Evolutionary conservation across 768 basidiomycete genomes (phyloP).

Genomic region (Tricholoma flavovirens): DNA sequence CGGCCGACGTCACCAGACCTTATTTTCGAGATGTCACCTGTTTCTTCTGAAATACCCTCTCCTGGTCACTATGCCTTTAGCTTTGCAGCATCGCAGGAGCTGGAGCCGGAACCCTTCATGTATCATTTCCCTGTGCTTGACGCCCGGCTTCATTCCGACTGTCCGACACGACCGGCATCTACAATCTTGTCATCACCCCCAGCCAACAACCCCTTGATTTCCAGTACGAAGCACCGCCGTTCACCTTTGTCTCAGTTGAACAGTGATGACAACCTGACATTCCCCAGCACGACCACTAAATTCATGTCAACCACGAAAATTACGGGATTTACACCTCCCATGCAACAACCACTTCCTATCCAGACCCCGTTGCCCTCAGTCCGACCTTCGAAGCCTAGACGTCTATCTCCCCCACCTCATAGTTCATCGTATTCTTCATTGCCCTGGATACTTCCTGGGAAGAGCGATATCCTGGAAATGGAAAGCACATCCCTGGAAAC

Average conservation of each 20-base stretch:
- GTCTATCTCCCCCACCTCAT: constrained; percentile 29
- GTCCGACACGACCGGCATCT: constrained; percentile 8
- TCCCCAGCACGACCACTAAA: constrained; percentile 8
- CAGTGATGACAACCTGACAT: constrained; percentile 5
- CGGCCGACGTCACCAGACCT: constrained; percentile 39
- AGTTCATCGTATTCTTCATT: constrained; percentile 31
- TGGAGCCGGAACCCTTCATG: constrained; percentile 31
- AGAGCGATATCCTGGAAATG: constrained; percentile 23
- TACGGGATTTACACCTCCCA: constrained; percentile 30
- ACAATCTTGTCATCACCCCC: neutral
- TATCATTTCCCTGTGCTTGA: constrained; percentile 33
- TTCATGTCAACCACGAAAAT: constrained; percentile 26
- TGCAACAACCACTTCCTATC: constrained; percentile 18
- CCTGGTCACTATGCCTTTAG: constrained; percentile 15
- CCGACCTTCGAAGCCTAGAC: constrained; percentile 16
- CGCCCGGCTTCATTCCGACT: constrained; percentile 7
- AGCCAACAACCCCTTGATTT: neutral
- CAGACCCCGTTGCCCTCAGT: constrained; percentile 4
- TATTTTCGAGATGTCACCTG: constrained; percentile 51
- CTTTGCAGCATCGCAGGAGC: constrained; percentile 15
- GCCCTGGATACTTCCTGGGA: constrained; percentile 32
- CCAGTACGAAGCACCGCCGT: constrained; percentile 4
- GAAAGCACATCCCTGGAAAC: constrained; percentile 28
- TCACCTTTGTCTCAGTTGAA: neutral
- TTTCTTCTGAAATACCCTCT: constrained; percentile 24